Percentiles rank a stretch among this genome's conserved stretches.
Conservation (phyloP, 2,329 filamentous ascomycete species). For the Curvularia verruculosa region DNA sequence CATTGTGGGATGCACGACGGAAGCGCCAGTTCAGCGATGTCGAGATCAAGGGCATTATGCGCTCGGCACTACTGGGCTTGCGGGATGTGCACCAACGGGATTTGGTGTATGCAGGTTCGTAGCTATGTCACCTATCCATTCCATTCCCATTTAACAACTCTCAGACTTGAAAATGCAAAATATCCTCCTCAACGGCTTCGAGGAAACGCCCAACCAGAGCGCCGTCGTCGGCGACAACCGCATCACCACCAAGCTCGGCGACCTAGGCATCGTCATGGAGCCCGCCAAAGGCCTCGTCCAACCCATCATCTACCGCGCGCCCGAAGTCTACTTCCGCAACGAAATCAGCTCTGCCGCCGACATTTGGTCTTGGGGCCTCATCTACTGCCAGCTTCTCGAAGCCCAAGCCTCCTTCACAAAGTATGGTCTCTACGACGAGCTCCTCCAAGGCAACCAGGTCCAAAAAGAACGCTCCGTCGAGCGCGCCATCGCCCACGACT, state of each 20-base stretch:
- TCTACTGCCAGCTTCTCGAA: slow-evolving; percentile 19
- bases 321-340: slow-evolving; percentile 19
- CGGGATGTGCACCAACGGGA: slow-evolving; percentile 15
- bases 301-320: slow-evolving; percentile 18
- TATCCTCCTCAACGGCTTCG: slow-evolving; percentile 16
- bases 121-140: neutral
- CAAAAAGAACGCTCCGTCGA: slow-evolving; percentile 14
- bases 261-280: slow-evolving; percentile 21
- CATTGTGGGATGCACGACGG: slow-evolving; percentile 16
- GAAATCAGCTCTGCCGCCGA: slow-evolving; percentile 17
- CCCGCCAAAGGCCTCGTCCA: slow-evolving; percentile 18
- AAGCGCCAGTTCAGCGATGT: slow-evolving; percentile 18
- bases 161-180: slow-evolving; percentile 20
- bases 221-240: slow-evolving; percentile 1
- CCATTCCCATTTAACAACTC: neutral
- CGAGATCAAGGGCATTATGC: slow-evolving; percentile 20
- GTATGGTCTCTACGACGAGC: slow-evolving; percentile 17
- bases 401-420: slow-evolving; percentile 16
- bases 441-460: slow-evolving; percentile 7
- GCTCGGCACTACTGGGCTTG: slow-evolving; percentile 12
- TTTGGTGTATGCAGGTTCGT: slow-evolving; percentile 19
- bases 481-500: slow-evolving; percentile 17
- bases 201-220: slow-evolving; percentile 1
- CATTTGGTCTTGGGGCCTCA: slow-evolving; percentile 19
- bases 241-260: slow-evolving; percentile 16